Percentiles rank a stretch among this genome's conserved stretches.
These are phyloP conservation scores for Fusarium verrucosum DNA, from an alignment of 2,329 filamentous ascomycete species.

Conservation along the genomic window DNA sequence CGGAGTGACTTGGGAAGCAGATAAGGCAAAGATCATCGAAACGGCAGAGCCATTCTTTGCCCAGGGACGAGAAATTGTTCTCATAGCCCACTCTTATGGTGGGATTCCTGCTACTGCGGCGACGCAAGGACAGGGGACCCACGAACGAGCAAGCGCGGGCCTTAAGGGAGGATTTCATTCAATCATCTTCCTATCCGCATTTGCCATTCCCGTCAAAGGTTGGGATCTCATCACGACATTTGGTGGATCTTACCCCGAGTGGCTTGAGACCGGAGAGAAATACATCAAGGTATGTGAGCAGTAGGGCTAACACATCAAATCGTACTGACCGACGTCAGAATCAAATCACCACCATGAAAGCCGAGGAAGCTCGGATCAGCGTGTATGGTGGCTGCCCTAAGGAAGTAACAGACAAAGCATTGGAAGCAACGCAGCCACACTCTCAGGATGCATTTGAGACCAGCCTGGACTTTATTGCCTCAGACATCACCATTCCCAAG, in stretches of 20 bases:
- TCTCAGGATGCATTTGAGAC: slow-evolving; percentile 24
- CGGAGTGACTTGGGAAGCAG: slow-evolving; percentile 20
- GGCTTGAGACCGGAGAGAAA: neutral
- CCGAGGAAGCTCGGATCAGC: neutral
- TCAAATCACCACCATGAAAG: neutral
- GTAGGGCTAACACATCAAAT: fast-evolving
- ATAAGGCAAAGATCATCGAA: neutral
- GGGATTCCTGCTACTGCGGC: slow-evolving; percentile 18
- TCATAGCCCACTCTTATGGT: slow-evolving; percentile 22
- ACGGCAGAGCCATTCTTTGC: slow-evolving; percentile 6
- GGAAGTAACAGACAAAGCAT: neutral
- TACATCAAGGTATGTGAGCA: neutral
- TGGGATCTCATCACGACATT: slow-evolving; percentile 20
- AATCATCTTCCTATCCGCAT: slow-evolving; percentile 14
- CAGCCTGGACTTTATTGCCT: slow-evolving; percentile 11
- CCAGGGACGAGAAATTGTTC: neutral
- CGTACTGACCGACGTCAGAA: neutral
- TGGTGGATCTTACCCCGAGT: slow-evolving; percentile 11
- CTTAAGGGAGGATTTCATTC: slow-evolving; percentile 8
- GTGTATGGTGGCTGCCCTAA: neutral
- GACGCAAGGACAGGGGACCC: neutral
- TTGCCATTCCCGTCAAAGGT: slow-evolving; percentile 19
- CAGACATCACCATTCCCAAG: slow-evolving; percentile 10
- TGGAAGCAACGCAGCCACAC: slow-evolving; percentile 7
- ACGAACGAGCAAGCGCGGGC: neutral